These are phyloP conservation scores for Coelastrella sp. DNA, from an alignment of 139 green algal species.

Conservation along the genomic window DNA sequence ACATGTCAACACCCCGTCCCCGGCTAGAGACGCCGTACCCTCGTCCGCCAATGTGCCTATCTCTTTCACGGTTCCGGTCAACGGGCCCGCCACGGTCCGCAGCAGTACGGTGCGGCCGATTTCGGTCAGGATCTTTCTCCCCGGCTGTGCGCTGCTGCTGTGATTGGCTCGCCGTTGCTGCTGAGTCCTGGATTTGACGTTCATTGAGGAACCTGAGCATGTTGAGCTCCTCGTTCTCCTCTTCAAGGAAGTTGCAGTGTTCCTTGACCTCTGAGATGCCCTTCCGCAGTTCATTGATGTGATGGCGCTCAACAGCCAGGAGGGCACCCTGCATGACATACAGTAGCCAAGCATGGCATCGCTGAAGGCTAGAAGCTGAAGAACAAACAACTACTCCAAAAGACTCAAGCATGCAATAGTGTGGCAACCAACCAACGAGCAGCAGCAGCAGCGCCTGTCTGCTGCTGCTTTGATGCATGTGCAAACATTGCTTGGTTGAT, in stretches of 20 bases:
- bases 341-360: too few relatives aligned
- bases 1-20: background rate
- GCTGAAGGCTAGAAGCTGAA: too few relatives aligned
- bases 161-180: background rate
- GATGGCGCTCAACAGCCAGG: slow-evolving; percentile 23
- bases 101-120: background rate
- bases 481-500: too few relatives aligned
- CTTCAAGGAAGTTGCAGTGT: slow-evolving; percentile 6
- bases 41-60: background rate
- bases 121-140: background rate
- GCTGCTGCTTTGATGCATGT: too few relatives aligned
- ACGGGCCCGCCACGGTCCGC: background rate
- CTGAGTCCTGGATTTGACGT: slow-evolving; percentile 10
- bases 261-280: background rate
- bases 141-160: background rate
- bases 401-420: too few relatives aligned
- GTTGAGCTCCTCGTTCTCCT: slow-evolving; percentile 45
- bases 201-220: slow-evolving; percentile 19
- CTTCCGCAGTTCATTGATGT: slow-evolving; percentile 21
- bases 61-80: background rate
- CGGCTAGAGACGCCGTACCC: background rate
- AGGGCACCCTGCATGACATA: slow-evolving; percentile 5
- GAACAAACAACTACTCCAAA: background rate
- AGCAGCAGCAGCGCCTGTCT: too few relatives aligned
- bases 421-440: too few relatives aligned